Conservation (phyloP, 2,329 filamentous ascomycete genomes). For the Colletotrichum zoysiae region DNA sequence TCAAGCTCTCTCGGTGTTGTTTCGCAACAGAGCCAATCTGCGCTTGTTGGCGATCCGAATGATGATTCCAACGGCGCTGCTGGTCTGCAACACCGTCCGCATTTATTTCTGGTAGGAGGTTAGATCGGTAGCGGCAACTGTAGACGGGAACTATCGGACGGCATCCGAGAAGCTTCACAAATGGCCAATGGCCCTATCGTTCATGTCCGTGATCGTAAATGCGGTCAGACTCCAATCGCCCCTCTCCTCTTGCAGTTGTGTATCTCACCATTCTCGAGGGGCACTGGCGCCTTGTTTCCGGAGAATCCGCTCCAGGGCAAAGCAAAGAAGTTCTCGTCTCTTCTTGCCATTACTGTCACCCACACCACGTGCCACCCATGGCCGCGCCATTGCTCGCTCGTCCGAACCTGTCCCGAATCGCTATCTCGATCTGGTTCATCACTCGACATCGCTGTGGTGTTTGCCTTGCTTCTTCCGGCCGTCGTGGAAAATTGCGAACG, state of each 20-base stretch:
- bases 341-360: background rate
- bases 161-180: background rate
- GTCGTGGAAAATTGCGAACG: constrained; percentile 1
- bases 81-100: background rate
- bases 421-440: background rate
- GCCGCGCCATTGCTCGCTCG: background rate
- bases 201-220: background rate
- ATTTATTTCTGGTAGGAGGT: background rate
- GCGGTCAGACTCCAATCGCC: background rate
- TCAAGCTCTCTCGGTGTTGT: background rate
- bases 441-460: background rate
- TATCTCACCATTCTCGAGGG: constrained; percentile 7
- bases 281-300: constrained; percentile 7
- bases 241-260: background rate
- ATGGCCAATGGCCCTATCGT: background rate
- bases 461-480: background rate
- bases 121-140: background rate
- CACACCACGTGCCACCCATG: background rate
- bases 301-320: background rate
- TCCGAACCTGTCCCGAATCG: constrained; percentile 26
- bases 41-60: background rate
- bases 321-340: background rate
- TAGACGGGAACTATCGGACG: background rate
- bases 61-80: background rate
- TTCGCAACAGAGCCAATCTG: background rate